A percentile compares a stretch with the other conserved stretches of the same genome.
Evolutionary conservation across 2,329 filamentous ascomycete species (phyloP).

Genomic region (Neonectria neomacrospora): DNA sequence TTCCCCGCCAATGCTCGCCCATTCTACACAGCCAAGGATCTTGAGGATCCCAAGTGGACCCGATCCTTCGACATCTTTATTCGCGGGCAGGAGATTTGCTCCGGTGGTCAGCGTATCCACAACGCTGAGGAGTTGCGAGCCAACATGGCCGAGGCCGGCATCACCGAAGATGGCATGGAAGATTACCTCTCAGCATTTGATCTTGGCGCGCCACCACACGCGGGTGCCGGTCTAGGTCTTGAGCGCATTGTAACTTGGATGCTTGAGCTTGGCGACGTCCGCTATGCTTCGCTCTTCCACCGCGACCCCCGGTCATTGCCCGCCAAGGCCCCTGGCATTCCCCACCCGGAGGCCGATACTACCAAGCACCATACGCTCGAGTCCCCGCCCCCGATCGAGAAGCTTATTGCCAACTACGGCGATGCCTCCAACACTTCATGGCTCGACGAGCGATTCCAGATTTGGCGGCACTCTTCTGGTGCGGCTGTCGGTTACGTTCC

Average conservation of each 20-base stretch:
- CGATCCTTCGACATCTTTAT: constrained; percentile 97
- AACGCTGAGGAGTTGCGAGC: constrained; percentile 78
- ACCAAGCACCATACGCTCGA: constrained; percentile 58
- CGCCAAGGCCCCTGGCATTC: constrained; percentile 71
- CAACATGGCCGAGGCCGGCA: constrained; percentile 79
- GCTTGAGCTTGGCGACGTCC: constrained; percentile 87
- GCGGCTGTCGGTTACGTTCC: constrained; percentile 87
- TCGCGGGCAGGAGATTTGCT: constrained; percentile 91
- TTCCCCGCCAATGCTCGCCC: constrained; percentile 87
- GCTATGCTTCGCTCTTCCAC: constrained; percentile 87
- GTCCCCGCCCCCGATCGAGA: constrained; percentile 78
- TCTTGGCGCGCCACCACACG: constrained; percentile 88
- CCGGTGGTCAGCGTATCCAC: constrained; percentile 93
- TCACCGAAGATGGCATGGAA: constrained; percentile 85
- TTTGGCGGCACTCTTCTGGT: constrained; percentile 88
- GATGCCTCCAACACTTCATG: constrained; percentile 95
- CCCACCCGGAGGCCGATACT: constrained; percentile 89
- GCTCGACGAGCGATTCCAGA: constrained; percentile 87
- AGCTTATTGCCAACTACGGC: constrained; percentile 94
- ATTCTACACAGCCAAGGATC: constrained; percentile 91
- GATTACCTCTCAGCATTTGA: constrained; percentile 92
- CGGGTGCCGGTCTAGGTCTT: constrained; percentile 88
- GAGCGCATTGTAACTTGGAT: constrained; percentile 90
- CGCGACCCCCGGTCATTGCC: constrained; percentile 91
- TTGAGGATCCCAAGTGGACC: constrained; percentile 76